Base-by-base conservation (phyloP, 2,329 filamentous ascomycete genomes). In the Stachybotrys elegans region DNA sequence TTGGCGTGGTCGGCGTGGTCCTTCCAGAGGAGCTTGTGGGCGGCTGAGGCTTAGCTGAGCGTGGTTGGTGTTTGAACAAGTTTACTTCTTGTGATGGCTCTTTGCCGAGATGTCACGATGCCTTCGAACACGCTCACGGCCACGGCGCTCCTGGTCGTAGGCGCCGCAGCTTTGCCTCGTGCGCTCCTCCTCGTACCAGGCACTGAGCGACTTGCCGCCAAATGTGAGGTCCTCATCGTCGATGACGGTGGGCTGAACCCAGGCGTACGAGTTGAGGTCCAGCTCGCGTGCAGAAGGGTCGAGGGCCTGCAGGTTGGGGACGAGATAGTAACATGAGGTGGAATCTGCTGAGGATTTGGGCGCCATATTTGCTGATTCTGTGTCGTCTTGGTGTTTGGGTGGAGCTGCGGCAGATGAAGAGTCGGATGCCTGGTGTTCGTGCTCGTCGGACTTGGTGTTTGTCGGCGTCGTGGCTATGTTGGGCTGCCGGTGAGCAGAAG, bases 171-270 rank as follows among this genome's bases (percentile, higher is more conserved):
- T 71, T 41, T 70, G 57, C 16, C 69, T 63, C 40, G 68, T 62
- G 34, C 74, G 68, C 49, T 78, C 75, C 63, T 81, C 78, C 61
- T 81, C 78, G 58, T 81, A 78, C 76, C 76, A 80, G 14, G 71
- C 64, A 58, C 76, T 76, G 34, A 81, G 60, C 31, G 75, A 69
- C 69, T 81, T 81, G 53, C 78, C 78, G 44, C 76, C 76, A 52
- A 81, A 81, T 58, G 71, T 79, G 29, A 81, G 66, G 50, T 81
- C 78, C 45, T 80, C 76, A 55, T 81, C 78, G 44, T 81, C 76
- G 53, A 81, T 81, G 48, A 76, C 66, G 40, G 73, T 80, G 25
- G 73, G 70, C 43, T 73, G 68, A 49, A 76, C 70, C 76, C 76
- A 80, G 37, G 61, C 48, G 47, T 64, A 59, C 34, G 61, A 55